Evolutionary conservation across 2,329 filamentous ascomycete genomes (phyloP).

Genomic region (Talaromyces sp.): DNA sequence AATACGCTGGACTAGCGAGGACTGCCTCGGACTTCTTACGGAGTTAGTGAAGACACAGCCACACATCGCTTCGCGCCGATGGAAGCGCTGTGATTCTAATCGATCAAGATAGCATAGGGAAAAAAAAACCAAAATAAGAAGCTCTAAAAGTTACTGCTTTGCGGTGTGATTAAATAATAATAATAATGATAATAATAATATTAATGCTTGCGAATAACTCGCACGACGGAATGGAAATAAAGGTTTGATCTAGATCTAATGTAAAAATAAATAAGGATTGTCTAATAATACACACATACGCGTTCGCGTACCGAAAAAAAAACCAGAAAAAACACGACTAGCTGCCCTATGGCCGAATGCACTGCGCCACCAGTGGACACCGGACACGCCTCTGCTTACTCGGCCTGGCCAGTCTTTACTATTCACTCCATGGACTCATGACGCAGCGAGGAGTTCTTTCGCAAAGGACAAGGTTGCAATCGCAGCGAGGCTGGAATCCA

Average conservation of each 20-base stretch:
- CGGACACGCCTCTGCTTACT: background rate
- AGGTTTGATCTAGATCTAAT: background rate
- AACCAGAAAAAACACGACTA: background rate
- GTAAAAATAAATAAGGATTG: background rate
- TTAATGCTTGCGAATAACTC: background rate
- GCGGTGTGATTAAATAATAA: no score
- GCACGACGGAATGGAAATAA: background rate
- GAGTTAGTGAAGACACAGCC: background rate
- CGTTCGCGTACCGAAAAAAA: background rate
- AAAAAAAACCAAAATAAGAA: background rate
- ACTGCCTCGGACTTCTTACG: background rate
- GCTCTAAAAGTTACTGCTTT: no score
- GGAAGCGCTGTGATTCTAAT: background rate
- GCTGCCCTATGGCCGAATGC: background rate
- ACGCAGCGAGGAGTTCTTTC: background rate
- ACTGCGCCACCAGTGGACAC: background rate
- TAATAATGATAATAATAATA: no score
- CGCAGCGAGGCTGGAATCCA: background rate
- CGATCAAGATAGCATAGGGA: background rate
- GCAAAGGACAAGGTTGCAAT: background rate
- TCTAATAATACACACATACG: background rate
- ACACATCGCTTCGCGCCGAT: background rate
- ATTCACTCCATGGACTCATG: background rate
- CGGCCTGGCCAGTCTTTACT: background rate
- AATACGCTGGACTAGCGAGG: background rate